Conservation (phyloP, 2,329 filamentous ascomycete species). For the Trichoderma simmonsii region DNA sequence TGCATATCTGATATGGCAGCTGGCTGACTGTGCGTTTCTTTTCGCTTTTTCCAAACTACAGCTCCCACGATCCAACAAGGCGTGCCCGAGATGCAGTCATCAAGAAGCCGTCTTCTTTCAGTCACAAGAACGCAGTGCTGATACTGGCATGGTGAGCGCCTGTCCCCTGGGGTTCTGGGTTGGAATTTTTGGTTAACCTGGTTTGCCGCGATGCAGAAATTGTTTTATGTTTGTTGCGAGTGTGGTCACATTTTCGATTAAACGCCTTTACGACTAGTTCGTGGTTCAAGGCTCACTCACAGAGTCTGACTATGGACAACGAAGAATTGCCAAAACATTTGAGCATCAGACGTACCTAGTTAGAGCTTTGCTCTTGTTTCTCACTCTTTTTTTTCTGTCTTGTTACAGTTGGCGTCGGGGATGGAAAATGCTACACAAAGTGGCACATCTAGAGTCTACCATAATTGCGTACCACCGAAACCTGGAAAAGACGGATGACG, state of each 20-base stretch:
- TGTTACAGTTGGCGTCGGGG: slow-evolving; percentile 10
- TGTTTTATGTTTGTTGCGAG: slow-evolving; percentile 90
- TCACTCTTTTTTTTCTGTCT: background rate
- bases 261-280: slow-evolving; percentile 26
- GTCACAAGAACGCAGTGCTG: slow-evolving; percentile 92
- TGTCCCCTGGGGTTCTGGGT: background rate
- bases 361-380: background rate
- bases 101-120: slow-evolving; percentile 97
- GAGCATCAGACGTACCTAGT: background rate
- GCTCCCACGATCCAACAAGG: slow-evolving; percentile 86
- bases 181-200: background rate
- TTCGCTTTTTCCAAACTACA: slow-evolving; percentile 45
- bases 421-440: background rate
- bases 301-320: background rate
- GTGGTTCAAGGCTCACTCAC: slow-evolving; percentile 23
- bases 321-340: background rate
- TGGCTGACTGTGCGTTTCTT: slow-evolving; percentile 43
- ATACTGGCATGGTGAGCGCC: slow-evolving; percentile 90
- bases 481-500: background rate
- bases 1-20: slow-evolving; percentile 28
- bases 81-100: slow-evolving; percentile 80
- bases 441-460: background rate
- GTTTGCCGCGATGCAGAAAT: slow-evolving; percentile 57
- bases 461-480: background rate
- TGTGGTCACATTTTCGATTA: slow-evolving; percentile 84